Conservation (phyloP, 1,139 yeast species). For the Protomyces lactucae-debilis region DNA sequence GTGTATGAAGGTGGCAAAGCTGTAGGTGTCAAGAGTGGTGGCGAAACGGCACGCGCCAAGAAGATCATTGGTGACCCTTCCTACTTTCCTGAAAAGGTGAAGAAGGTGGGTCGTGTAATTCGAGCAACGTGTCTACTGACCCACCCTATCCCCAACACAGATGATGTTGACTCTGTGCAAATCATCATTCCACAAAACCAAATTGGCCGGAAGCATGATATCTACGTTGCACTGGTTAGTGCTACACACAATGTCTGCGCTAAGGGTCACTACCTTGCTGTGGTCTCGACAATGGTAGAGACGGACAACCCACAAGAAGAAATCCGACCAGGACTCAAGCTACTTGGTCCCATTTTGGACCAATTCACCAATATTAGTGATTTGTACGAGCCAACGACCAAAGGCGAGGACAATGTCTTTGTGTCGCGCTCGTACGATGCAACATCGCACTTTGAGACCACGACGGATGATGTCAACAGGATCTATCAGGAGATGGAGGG, state of each 20-base stretch:
- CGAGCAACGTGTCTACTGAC: slow-evolving; percentile 92
- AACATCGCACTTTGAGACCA: slow-evolving; percentile 88
- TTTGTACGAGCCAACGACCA: slow-evolving; percentile 76
- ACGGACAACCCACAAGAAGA: slow-evolving; percentile 91
- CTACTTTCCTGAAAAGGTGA: slow-evolving; percentile 86
- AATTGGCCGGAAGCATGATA: slow-evolving; percentile 80
- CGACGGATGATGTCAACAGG: slow-evolving; percentile 95
- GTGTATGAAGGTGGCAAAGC: slow-evolving; percentile 70
- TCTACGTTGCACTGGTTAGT: slow-evolving; percentile 86
- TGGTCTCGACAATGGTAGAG: slow-evolving; percentile 89
- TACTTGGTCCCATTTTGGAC: slow-evolving; percentile 71
- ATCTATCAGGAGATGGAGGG: slow-evolving; percentile 88
- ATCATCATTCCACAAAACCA: slow-evolving; percentile 96
- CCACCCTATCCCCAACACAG: slow-evolving; percentile 81
- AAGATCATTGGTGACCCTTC: slow-evolving; percentile 97
- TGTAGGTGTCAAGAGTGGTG: slow-evolving; percentile 81
- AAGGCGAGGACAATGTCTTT: slow-evolving; percentile 76
- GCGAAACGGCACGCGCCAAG: slow-evolving; percentile 88
- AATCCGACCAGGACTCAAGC: slow-evolving; percentile 88
- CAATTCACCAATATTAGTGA: slow-evolving; percentile 94
- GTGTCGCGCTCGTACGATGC: slow-evolving; percentile 89
- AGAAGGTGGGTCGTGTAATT: slow-evolving; percentile 81
- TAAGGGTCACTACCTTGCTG: slow-evolving; percentile 85
- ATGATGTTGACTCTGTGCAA: slow-evolving; percentile 83
- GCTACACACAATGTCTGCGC: slow-evolving; percentile 88